Conservation (phyloP, 305 asterid genomes). For the Fraxinus sp. region DNA sequence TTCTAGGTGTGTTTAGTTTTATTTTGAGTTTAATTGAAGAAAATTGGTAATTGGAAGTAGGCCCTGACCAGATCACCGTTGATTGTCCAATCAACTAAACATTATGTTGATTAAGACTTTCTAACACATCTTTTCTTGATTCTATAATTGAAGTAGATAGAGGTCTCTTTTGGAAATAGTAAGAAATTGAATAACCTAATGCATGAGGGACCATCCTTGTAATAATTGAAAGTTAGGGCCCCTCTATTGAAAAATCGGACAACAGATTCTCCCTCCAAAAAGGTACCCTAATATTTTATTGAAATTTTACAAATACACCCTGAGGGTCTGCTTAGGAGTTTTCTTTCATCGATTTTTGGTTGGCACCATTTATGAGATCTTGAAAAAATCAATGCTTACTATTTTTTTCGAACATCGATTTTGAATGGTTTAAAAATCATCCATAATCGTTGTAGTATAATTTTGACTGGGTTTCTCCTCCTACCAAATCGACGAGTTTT, state of each 20-base stretch:
- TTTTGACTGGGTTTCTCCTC: no score
- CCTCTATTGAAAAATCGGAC: constrained; percentile 5
- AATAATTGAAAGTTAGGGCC: neutral
- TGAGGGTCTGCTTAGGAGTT: no score
- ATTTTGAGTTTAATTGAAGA: neutral
- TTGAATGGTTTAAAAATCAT: no score
- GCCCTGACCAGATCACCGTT: constrained; percentile 2
- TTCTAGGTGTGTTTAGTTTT: neutral
- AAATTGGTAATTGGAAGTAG: constrained; percentile 1
- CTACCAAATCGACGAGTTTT: no score
- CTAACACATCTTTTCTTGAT: constrained; percentile 16
- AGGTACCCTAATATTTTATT: neutral
- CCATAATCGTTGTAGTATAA: no score
- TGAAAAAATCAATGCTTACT: no score
- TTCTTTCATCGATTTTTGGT: no score
- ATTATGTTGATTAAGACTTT: constrained; percentile 17
- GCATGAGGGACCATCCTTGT: constrained; percentile 4
- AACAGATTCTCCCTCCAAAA: neutral
- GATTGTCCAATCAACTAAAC: constrained; percentile 19
- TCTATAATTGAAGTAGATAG: constrained; percentile 6
- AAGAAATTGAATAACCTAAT: neutral
- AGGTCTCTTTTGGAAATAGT: neutral
- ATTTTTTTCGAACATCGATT: no score
- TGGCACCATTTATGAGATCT: no score
- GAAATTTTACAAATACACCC: neutral